Evolutionary conservation across 192 early-diverging fungal genomes (phyloP), one percentile per base, ranked within the genome.

Genomic region (Coemansia erecta): DNA sequence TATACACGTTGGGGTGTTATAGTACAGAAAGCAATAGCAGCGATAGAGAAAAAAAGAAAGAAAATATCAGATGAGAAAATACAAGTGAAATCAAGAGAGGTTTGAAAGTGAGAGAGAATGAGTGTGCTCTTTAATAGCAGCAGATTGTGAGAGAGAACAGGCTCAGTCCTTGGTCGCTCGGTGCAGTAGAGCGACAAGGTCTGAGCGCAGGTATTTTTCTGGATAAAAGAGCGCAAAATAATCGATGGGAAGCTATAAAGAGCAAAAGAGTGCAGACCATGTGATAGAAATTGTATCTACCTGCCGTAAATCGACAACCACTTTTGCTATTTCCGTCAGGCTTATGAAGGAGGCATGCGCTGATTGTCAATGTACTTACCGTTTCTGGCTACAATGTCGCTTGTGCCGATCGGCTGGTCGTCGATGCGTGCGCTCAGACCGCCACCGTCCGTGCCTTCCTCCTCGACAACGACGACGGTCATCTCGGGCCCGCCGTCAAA

Each of bases 331-430:
- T 31, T 31, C 28, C 28, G 7, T 31, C n/a, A n/a, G 39, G n/a
- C 8, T 13, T 11, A 26, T 14, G 43, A 58, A 45, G 1, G 17
- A 21, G 11, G 19, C 17, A 21, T 13, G 42, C 8, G 42, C 12
- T 47, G 9, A 21, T 21, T 21, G 19, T 24, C 37, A 21, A 48
- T n/a, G 18, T 37, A 59, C 72, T 57, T 78, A 78, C 75, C 75
- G 44, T 78, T 72, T 46, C 54, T 55, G 44, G 75, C 75, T 19
- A 71, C 56, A 52, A 62, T 33, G 41, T 78, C 75, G 15, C 45
- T 18, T 15, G 18, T 49, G 44, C 61, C 59, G 35, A 78, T 63
- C 11, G 41, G 61, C 59, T 68, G 75, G 10, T 65, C 75, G 46
- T 72, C 66, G 17, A 78, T 50, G 31, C 18, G 21, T 15, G 61